phyloP scores from a whole-genome alignment of 441 rosid genomes.

The Dalechampia spathulata region DNA sequence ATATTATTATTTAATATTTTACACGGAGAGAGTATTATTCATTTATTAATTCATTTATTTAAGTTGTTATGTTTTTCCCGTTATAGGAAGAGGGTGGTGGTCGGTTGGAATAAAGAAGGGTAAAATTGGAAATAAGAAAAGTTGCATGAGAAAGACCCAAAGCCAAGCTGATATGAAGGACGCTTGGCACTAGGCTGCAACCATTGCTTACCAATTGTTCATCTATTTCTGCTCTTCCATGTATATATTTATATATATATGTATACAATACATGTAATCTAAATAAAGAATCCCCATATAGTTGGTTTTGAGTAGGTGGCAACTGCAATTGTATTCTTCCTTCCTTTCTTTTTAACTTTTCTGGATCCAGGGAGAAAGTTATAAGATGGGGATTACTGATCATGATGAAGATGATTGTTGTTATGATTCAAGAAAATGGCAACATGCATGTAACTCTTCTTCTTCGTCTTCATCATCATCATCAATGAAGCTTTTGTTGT shows the following conservation, averaged over 20 bases:
- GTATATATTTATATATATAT: neutral
- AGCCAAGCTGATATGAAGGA: slow-evolving; percentile 18
- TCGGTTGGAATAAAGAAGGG: slow-evolving; percentile 19
- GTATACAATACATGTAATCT: neutral
- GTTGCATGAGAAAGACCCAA: slow-evolving; percentile 45
- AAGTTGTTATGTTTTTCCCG: too few relatives aligned
- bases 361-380: too few relatives aligned
- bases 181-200: slow-evolving; percentile 45
- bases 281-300: neutral
- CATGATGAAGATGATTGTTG: slow-evolving; percentile 7
- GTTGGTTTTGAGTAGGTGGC: neutral
- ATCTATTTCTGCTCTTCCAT: slow-evolving; percentile 6
- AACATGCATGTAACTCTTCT: slow-evolving; percentile 23
- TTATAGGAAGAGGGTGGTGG: neutral
- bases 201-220: slow-evolving; percentile 34
- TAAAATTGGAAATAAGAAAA: slow-evolving; percentile 22
- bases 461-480: slow-evolving; percentile 16
- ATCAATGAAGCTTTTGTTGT: slow-evolving; percentile 22
- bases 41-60: too few relatives aligned
- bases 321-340: neutral
- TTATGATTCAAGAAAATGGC: slow-evolving; percentile 16
- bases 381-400: too few relatives aligned
- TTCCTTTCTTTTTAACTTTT: too few relatives aligned
- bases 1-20: too few relatives aligned
- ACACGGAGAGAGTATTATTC: too few relatives aligned